Conservation (phyloP, 306 rosid species). For the Sechiopsis laciniata region DNA sequence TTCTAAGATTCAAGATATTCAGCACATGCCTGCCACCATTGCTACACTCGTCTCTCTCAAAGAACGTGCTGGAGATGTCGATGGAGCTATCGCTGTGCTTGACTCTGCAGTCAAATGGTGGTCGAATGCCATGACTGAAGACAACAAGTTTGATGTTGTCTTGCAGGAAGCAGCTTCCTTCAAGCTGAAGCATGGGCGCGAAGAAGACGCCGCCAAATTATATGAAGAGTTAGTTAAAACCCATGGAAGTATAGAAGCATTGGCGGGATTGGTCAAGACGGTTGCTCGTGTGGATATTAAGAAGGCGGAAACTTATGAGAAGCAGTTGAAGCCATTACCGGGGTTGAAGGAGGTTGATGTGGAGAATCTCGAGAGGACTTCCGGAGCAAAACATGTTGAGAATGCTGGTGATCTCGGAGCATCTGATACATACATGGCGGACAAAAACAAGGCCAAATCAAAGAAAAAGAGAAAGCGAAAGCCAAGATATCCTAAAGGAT, state of each 20-base stretch:
- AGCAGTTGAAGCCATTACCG: constrained; percentile 71
- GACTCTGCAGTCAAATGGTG: constrained; percentile 90
- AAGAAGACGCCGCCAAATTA: constrained; percentile 69
- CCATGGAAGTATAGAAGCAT: constrained; percentile 73
- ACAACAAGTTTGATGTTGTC: constrained; percentile 62
- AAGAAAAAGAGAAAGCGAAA: constrained; percentile 96
- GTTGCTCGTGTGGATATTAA: constrained; percentile 66
- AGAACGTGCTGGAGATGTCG: constrained; percentile 84
- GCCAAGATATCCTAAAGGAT: constrained; percentile 95
- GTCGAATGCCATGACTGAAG: constrained; percentile 86
- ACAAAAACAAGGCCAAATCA: constrained; percentile 67
- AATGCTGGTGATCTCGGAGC: constrained; percentile 36
- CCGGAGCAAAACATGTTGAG: constrained; percentile 73
- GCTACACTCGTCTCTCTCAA: constrained; percentile 87
- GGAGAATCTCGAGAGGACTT: constrained; percentile 76
- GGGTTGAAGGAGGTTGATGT: constrained; percentile 76
- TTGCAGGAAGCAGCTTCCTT: constrained; percentile 93
- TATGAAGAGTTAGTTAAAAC: constrained; percentile 84
- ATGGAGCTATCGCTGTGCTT: constrained; percentile 80
- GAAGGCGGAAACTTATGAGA: constrained; percentile 87
- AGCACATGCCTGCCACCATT: constrained; percentile 89
- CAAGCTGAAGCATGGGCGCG: constrained; percentile 72
- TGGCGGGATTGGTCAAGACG: constrained; percentile 78
- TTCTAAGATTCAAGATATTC: constrained; percentile 68
- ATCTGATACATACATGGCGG: constrained; percentile 57